Conservation (phyloP, 2,329 filamentous ascomycete species). For the Verticillium longisporum region DNA sequence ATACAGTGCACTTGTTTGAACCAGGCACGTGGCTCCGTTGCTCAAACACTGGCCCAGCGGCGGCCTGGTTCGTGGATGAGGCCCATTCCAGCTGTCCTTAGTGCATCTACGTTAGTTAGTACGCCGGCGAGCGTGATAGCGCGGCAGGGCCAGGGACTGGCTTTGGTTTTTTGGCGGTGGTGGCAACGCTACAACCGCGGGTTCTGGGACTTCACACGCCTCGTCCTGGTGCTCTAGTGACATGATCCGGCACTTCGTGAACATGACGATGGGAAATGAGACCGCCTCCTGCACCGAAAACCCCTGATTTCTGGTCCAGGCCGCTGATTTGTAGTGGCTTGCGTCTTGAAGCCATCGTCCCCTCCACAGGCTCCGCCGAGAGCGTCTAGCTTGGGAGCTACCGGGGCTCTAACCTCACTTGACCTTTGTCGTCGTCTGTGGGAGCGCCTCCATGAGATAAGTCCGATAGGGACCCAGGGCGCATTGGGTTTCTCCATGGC, state of each 20-base stretch:
- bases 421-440: neutral
- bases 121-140: neutral
- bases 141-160: neutral
- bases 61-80: neutral
- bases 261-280: neutral
- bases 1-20: neutral
- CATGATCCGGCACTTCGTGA: neutral
- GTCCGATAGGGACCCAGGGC: neutral
- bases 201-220: neutral
- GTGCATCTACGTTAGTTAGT: neutral
- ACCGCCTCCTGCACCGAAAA: neutral
- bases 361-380: neutral
- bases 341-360: neutral
- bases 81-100: neutral
- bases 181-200: neutral
- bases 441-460: neutral
- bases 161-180: neutral
- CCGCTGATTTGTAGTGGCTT: neutral
- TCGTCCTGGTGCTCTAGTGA: neutral
- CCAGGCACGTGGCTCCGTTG: neutral
- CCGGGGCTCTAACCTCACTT: neutral
- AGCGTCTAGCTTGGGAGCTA: neutral
- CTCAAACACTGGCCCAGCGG: neutral
- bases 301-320: neutral
- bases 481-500: neutral